These are phyloP conservation scores for Pythium rhizo-oryzae DNA, from an alignment of 352 stramenopile genomes.

Conservation along the genomic window DNA sequence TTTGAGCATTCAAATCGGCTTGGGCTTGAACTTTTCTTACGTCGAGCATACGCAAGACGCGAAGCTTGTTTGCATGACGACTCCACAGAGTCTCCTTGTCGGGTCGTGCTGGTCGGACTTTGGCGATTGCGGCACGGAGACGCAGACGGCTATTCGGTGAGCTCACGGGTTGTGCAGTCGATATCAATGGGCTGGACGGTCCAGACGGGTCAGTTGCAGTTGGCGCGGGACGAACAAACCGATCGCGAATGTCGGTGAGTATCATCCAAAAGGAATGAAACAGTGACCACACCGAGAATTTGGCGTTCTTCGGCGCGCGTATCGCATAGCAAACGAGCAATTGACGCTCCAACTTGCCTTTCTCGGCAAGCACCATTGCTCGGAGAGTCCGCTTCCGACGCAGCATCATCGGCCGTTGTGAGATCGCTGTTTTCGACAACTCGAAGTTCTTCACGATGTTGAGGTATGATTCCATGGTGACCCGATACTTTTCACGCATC, in stretches of 20 bases:
- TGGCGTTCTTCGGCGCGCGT: neutral
- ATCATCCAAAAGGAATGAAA: neutral
- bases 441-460: constrained; percentile 23
- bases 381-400: constrained; percentile 11
- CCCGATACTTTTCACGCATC: constrained; percentile 16
- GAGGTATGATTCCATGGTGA: constrained; percentile 7
- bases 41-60: constrained; percentile 18
- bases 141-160: neutral
- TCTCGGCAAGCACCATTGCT: constrained; percentile 14
- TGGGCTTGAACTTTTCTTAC: constrained; percentile 9
- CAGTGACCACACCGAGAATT: neutral
- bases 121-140: neutral
- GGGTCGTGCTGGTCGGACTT: neutral
- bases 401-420: constrained; percentile 40
- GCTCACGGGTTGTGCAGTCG: neutral
- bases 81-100: constrained; percentile 19
- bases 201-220: neutral
- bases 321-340: neutral
- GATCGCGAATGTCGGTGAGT: neutral
- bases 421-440: constrained; percentile 25
- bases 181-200: neutral
- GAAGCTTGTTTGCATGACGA: constrained; percentile 12
- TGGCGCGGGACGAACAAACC: neutral
- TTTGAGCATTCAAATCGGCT: neutral
- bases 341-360: constrained; percentile 12